Conservation (phyloP, 805 yeast genomes). For the Kluyveromyces aestuarii region DNA sequence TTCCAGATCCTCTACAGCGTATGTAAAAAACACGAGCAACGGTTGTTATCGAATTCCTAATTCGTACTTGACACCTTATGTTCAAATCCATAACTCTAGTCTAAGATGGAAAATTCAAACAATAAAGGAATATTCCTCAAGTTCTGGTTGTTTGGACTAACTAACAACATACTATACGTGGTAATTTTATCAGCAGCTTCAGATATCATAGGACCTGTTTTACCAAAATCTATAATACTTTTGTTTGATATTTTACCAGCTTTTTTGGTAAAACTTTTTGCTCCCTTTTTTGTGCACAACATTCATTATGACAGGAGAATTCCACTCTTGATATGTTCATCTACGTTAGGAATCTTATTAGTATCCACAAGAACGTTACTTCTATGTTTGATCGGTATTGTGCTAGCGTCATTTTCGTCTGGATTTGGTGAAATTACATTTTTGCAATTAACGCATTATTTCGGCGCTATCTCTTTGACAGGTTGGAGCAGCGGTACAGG, state of each 20-base stretch:
- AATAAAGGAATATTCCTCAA: constrained; percentile 32
- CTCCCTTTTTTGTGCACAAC: constrained; percentile 72
- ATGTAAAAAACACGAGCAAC: too few relatives aligned
- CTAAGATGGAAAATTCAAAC: background rate
- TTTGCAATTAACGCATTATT: constrained; percentile 76
- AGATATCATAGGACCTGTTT: constrained; percentile 73
- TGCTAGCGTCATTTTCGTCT: constrained; percentile 71
- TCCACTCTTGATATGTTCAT: constrained; percentile 42
- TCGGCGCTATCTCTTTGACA: constrained; percentile 49
- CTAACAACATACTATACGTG: constrained; percentile 84
- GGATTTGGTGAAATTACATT: constrained; percentile 91
- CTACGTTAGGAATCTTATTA: constrained; percentile 65
- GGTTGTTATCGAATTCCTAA: too few relatives aligned
- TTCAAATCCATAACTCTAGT: too few relatives aligned
- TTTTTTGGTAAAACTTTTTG: constrained; percentile 53
- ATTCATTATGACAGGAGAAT: constrained; percentile 54
- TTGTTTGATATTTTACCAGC: constrained; percentile 85
- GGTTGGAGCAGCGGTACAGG: constrained; percentile 97
- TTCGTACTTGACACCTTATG: background rate
- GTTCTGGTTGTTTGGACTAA: constrained; percentile 77
- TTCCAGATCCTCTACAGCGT: too few relatives aligned
- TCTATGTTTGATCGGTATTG: constrained; percentile 54
- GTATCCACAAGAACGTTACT: constrained; percentile 34
- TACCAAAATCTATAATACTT: constrained; percentile 80
- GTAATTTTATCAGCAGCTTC: constrained; percentile 88